phyloP scores from a whole-genome alignment of 2,329 filamentous ascomycete genomes.

The Erysiphe pulchra region DNA sequence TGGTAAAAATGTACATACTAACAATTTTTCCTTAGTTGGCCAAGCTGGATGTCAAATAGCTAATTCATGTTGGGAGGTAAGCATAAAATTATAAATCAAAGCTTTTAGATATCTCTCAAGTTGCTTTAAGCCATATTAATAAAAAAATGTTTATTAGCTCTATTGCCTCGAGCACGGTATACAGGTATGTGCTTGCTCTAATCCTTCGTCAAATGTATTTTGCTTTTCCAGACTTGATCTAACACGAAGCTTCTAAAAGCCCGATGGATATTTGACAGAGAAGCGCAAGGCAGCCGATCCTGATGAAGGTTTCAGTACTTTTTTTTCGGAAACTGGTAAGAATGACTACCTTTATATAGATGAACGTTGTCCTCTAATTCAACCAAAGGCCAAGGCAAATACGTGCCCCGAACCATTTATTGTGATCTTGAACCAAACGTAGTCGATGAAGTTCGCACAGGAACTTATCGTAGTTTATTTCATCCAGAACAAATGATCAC shows the following conservation, averaged over 20 bases:
- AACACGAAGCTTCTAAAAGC: constrained; percentile 24
- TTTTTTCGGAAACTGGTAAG: constrained; percentile 98
- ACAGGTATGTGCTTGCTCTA: constrained; percentile 38
- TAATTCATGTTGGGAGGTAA: constrained; percentile 99
- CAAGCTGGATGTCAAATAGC: constrained; percentile 99
- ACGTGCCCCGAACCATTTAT: constrained; percentile 97
- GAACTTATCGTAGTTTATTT: constrained; percentile 87
- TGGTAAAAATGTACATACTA: no score
- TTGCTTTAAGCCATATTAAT: no score
- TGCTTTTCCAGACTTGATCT: not conserved
- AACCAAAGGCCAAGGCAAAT: constrained; percentile 72
- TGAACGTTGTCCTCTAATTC: constrained; percentile 4
- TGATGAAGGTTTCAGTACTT: constrained; percentile 97
- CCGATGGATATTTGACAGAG: constrained; percentile 94
- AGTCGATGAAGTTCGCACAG: constrained; percentile 96
- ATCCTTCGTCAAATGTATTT: not conserved
- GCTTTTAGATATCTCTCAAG: no score
- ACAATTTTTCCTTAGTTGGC: constrained; percentile 41
- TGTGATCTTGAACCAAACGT: constrained; percentile 99
- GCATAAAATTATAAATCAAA: constrained; percentile 14
- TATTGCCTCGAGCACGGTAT: constrained; percentile 99
- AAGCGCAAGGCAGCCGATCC: constrained; percentile 85
- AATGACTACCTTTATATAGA: constrained; percentile 8
- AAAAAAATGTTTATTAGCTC: constrained; percentile 30
- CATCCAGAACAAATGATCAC: constrained; percentile 99